Evolutionary conservation across 768 basidiomycete genomes (phyloP), one percentile per base, ranked within the genome.

Genomic region (Boletus fagicola): DNA sequence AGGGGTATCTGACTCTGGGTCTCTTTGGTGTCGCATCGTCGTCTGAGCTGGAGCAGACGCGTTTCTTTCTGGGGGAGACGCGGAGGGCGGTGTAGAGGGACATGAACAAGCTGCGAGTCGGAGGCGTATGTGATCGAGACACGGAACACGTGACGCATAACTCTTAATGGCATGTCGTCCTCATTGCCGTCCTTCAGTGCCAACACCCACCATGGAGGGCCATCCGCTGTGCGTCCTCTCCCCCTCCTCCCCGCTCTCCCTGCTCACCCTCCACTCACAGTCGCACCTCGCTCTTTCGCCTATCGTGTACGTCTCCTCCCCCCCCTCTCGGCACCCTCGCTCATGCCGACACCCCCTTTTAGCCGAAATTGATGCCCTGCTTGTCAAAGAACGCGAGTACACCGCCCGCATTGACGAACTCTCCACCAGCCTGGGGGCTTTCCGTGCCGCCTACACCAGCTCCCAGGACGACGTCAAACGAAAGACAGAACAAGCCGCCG

Each of bases 51-150:
- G 79, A 69, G 36, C 78, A 75, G 53, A 74, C 73, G 54, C 90
- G 83, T 71, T 86, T 89, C 77, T 90, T 91, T 65, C 69, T 80
- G 0, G 87, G 88, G 36, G 88, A 89, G 49, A 90, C 75, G 45
- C 79, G 75, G 24, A 91, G 79, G 16, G 81, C 72, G 33, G 53
- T 45, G 55, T 60, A 63, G 45, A 66, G 58, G 12, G 58, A 64
- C 57, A 63, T 47, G 57, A n/a, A 31, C 22, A 47, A 36, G 28
- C 54, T 8, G 30, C 33, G 45, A 20, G 35, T 39, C 50, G 13
- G 35, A 33, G 31, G 4, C 55, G 56, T 56, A 59, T 57, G 4
- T 54, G 61, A 65, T 67, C 70, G 71, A 30, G 57, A 68, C 70
- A 65, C 71, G 72, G 40, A 13, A 35, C 71, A 75, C 69, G 73